Evolutionary conservation across 2,329 filamentous ascomycete species (phyloP).

Genomic region (Pseudocercospora fuligena): DNA sequence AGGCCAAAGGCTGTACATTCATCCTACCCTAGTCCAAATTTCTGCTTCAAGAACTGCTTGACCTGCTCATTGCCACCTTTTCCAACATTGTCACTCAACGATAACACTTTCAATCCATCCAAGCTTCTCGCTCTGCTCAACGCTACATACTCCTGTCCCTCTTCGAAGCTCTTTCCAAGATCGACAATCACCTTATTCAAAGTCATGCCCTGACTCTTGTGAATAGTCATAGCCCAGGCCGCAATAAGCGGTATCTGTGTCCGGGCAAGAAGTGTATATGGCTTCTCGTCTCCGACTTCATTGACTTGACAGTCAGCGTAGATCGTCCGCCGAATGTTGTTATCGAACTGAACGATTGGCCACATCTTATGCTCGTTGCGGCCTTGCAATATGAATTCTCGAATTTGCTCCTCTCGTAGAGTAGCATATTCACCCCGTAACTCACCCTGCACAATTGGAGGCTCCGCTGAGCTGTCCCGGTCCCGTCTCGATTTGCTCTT

Average conservation of each 20-base stretch:
- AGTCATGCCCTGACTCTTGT: constrained; percentile 68
- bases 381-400: constrained; percentile 19
- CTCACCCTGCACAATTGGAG: constrained; percentile 16
- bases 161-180: constrained; percentile 57
- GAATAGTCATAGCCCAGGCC: constrained; percentile 67
- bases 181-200: constrained; percentile 64
- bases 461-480: constrained; percentile 22
- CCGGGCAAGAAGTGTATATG: constrained; percentile 56
- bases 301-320: constrained; percentile 57
- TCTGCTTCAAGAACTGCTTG: constrained; percentile 26
- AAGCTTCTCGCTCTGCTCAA: constrained; percentile 61
- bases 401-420: constrained; percentile 22
- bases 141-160: constrained; percentile 68
- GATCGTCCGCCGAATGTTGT: constrained; percentile 55
- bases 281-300: constrained; percentile 52
- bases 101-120: constrained; percentile 52
- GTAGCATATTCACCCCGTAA: constrained; percentile 25
- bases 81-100: constrained; percentile 22
- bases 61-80: constrained; percentile 30
- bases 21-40: constrained; percentile 11
- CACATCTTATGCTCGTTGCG: constrained; percentile 27
- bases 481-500: constrained; percentile 10
- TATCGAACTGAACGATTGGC: constrained; percentile 61
- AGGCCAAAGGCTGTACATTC: constrained; percentile 50
- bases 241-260: constrained; percentile 66